Percentiles rank a stretch among this genome's conserved stretches.
phyloP scores from a whole-genome alignment of 2,329 filamentous ascomycete species.

The Neopestalotiopsis rosae region DNA sequence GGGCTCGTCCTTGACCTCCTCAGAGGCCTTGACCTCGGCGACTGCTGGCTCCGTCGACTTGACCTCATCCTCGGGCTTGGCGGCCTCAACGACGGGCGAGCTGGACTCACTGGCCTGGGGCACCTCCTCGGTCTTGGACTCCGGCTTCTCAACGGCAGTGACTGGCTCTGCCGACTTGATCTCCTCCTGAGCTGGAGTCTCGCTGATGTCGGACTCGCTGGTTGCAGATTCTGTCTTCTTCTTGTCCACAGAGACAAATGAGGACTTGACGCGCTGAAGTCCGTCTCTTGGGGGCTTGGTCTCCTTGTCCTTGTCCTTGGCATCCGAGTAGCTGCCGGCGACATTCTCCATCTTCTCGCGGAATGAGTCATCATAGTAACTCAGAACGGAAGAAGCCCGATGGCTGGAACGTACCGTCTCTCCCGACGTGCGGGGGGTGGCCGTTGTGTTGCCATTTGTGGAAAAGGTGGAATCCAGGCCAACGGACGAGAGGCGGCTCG shows the following conservation, averaged over 20 bases:
- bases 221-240: slow-evolving; percentile 13
- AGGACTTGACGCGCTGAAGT: slow-evolving; percentile 19
- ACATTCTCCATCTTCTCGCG: slow-evolving; percentile 24
- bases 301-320: slow-evolving; percentile 18
- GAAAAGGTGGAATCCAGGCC: slow-evolving; percentile 20
- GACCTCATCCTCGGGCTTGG: slow-evolving; percentile 5
- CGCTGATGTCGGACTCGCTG: neutral
- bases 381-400: slow-evolving; percentile 23
- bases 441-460: slow-evolving; percentile 16
- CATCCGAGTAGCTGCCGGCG: slow-evolving; percentile 8
- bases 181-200: neutral
- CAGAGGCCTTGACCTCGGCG: neutral
- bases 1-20: neutral
- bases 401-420: slow-evolving; percentile 24
- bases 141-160: neutral
- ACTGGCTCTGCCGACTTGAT: neutral
- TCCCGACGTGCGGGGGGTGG: slow-evolving; percentile 23
- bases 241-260: slow-evolving; percentile 19
- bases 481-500: slow-evolving; percentile 23
- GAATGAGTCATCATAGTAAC: slow-evolving; percentile 25
- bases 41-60: neutral
- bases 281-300: neutral
- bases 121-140: neutral
- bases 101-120: neutral
- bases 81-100: slow-evolving; percentile 6